Percentiles rank a stretch among this genome's conserved stretches.
phyloP scores from a whole-genome alignment of 2,329 filamentous ascomycete genomes.

The Xylaria sp. region DNA sequence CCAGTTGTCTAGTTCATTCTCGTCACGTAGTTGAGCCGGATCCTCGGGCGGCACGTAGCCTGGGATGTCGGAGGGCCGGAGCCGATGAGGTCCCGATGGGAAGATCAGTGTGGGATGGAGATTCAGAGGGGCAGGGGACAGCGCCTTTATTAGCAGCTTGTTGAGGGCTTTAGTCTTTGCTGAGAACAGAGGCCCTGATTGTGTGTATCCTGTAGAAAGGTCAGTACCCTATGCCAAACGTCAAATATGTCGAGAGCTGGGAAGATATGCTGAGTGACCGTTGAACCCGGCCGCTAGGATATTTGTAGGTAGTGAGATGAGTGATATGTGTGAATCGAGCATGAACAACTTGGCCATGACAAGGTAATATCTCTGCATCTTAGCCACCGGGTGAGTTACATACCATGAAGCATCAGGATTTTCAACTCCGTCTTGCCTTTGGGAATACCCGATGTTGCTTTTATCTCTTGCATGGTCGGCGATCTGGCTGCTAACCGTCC shows the following conservation, averaged over 20 bases:
- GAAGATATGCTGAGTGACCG: neutral
- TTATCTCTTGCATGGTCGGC: conserved; percentile 22
- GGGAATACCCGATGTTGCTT: conserved; percentile 42
- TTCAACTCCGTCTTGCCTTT: conserved; percentile 60
- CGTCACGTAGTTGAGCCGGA: conserved; percentile 40
- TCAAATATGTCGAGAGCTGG: neutral
- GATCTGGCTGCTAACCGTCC: conserved; percentile 18
- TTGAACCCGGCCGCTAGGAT: neutral
- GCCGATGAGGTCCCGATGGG: conserved; percentile 70
- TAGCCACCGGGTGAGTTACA: conserved; percentile 16
- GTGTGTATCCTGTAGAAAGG: conserved; percentile 74
- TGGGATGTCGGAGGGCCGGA: conserved; percentile 70
- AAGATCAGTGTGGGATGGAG: conserved; percentile 65
- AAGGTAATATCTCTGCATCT: neutral
- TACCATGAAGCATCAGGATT: conserved; percentile 80
- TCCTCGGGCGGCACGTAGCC: conserved; percentile 61
- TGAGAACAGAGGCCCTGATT: conserved; percentile 84
- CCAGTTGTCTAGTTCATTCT: conserved; percentile 68
- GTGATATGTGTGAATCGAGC: neutral
- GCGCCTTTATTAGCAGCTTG: conserved; percentile 77
- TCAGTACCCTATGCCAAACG: neutral
- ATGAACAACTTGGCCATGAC: neutral
- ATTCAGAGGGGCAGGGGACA: conserved; percentile 62
- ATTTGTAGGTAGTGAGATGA: neutral
- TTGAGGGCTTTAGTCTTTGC: conserved; percentile 87